These are phyloP conservation scores for Penicillium sumatraense DNA, from an alignment of 2,329 filamentous ascomycete species.

Conservation along the genomic window DNA sequence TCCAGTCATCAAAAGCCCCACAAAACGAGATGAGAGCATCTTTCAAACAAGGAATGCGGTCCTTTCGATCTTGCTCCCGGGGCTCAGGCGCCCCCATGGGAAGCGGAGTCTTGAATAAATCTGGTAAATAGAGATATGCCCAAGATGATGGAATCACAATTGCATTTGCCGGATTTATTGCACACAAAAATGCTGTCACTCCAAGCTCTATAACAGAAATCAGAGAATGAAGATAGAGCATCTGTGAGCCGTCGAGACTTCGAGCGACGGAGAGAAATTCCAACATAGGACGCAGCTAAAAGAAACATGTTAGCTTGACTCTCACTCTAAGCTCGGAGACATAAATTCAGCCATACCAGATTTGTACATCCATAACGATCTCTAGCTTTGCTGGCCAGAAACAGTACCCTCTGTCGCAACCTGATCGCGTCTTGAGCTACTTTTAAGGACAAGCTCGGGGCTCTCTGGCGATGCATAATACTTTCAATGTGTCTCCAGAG, in stretches of 20 bases:
- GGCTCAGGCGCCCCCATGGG: neutral
- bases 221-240: conserved; percentile 11
- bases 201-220: conserved; percentile 18
- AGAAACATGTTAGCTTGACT: too few relatives aligned
- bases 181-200: conserved; percentile 14
- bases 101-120: conserved; percentile 5
- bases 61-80: neutral
- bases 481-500: neutral
- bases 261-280: neutral
- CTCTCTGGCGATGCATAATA: neutral
- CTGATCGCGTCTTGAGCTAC: too few relatives aligned
- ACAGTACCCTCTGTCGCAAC: too few relatives aligned
- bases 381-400: too few relatives aligned
- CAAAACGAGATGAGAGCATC: neutral
- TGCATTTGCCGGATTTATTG: conserved; percentile 12
- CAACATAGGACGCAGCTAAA: too few relatives aligned
- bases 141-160: conserved; percentile 19
- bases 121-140: conserved; percentile 14
- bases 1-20: neutral
- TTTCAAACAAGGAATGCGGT: neutral
- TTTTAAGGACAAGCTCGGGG: too few relatives aligned
- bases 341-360: too few relatives aligned
- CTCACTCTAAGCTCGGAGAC: too few relatives aligned
- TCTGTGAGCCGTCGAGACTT: neutral
- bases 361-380: too few relatives aligned